These are phyloP conservation scores for Parascedosporium putredinis DNA, from an alignment of 2,329 filamentous ascomycete species.

Conservation along the genomic window DNA sequence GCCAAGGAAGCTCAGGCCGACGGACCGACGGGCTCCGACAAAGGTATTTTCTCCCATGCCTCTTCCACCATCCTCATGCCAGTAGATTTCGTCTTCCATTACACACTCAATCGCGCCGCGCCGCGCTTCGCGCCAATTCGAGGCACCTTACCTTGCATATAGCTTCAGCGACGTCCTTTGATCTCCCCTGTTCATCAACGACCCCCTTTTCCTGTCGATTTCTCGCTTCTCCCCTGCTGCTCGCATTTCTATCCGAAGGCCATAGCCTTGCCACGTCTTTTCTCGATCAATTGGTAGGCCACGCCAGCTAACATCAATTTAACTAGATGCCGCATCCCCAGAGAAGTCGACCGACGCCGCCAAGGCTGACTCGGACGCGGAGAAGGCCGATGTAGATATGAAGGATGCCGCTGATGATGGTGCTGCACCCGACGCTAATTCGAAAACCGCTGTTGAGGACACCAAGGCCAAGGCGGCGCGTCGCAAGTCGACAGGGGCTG, in stretches of 20 bases:
- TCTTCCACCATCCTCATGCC: neutral
- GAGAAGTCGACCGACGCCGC: conserved; percentile 10
- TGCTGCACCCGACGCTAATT: conserved; percentile 19
- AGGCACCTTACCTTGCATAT: neutral
- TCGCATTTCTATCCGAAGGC: too few relatives aligned
- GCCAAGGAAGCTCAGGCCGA: conserved; percentile 2
- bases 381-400: conserved; percentile 3
- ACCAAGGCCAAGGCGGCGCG: conserved; percentile 35
- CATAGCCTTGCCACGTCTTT: too few relatives aligned
- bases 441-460: conserved; percentile 24
- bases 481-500: conserved; percentile 63
- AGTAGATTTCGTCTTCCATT: neutral
- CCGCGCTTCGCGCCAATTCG: neutral
- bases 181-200: too few relatives aligned
- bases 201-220: too few relatives aligned
- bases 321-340: neutral
- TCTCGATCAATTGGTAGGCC: neutral
- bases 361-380: conserved; percentile 8
- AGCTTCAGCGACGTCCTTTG: neutral
- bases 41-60: too few relatives aligned
- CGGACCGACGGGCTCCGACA: too few relatives aligned
- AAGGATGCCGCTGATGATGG: conserved; percentile 17
- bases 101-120: too few relatives aligned
- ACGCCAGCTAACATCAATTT: neutral
- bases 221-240: too few relatives aligned